Conservation (phyloP, 129 eudicot genomes). For the Mikania micrantha region DNA sequence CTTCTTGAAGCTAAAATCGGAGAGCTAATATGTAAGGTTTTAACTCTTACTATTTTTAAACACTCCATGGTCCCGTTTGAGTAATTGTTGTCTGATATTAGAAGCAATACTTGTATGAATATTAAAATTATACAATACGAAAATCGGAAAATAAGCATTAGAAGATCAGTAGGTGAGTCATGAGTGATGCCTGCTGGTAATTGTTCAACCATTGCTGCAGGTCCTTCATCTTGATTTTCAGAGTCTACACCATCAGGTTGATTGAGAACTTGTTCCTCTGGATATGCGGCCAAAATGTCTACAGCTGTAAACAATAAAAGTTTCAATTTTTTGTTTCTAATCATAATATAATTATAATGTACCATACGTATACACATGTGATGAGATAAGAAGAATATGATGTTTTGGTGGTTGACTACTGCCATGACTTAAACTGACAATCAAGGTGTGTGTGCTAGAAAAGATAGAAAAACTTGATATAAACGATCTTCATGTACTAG, state of each 20-base stretch:
- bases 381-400: too few species aligned
- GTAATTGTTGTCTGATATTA: conserved; percentile 26
- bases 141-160: not conserved
- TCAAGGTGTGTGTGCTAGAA: too few species aligned
- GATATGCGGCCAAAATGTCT: conserved; percentile 28
- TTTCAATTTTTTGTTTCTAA: not conserved
- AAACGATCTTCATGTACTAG: too few species aligned
- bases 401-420: too few species aligned
- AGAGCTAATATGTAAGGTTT: conserved; percentile 70
- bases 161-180: not conserved
- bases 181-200: conserved; percentile 25
- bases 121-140: not conserved
- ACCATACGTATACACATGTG: not conserved
- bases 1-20: conserved; percentile 85
- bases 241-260: conserved; percentile 36
- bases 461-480: too few species aligned
- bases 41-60: conserved; percentile 34
- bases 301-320: conserved; percentile 14
- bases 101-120: not conserved
- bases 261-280: conserved; percentile 48
- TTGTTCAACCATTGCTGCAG: conserved; percentile 61
- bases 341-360: not conserved
- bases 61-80: conserved; percentile 41
- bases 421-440: too few species aligned
- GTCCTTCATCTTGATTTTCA: conserved; percentile 57